Base-by-base conservation (phyloP, 2,329 filamentous ascomycete genomes). In the Sphaerulina vaccinii region DNA sequence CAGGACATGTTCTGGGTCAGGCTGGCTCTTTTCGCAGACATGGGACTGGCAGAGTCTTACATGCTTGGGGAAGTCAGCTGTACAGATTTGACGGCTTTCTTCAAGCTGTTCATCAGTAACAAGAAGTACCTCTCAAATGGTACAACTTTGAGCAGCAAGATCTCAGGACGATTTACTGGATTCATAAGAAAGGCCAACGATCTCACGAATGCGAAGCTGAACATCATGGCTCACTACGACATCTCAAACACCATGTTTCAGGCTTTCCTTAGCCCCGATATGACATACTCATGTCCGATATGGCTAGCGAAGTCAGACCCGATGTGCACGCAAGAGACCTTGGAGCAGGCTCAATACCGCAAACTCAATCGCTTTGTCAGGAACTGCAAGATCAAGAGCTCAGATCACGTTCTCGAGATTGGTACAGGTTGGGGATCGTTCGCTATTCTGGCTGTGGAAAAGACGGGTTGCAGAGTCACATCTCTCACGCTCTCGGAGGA, bases 171-270 rank as follows among this genome's bases (percentile, higher is more conserved):
- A 2, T 67, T 87, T 35, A 79, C 81, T 2, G 79, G 78, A 41
- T 65, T 87, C 29, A 58, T 75, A 11, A 67, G 74, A 41, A 67
- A 70, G 38, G 75, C 71, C 38, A 76, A 77, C 62, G 76, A 73
- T 18, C 70, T 77, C 13, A 70, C 71, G 49, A 77, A 75, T 51
- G 80, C 84, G 9, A 75, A 82, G 9, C 73, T 87, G 37, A 88
- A 90, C 64, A 83, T 87, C 46, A 79, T 79, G 2, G 84, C 85
- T 3, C 86, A 90, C 59, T 90, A 90, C 66, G 86, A 90, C 62
- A 86, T 88, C 56, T 84, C 81, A 58, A 89, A 89, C 63, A 82
- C 84, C 52, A 87, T 88, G 83, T 88, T 89, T 61, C 82, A 84
- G 5, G 83, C 85, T 0, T 88, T 88, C 59, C 73, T 88, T 22